Base-by-base conservation (phyloP, 192 early-diverging fungal genomes). In the Backusella luteola region DNA sequence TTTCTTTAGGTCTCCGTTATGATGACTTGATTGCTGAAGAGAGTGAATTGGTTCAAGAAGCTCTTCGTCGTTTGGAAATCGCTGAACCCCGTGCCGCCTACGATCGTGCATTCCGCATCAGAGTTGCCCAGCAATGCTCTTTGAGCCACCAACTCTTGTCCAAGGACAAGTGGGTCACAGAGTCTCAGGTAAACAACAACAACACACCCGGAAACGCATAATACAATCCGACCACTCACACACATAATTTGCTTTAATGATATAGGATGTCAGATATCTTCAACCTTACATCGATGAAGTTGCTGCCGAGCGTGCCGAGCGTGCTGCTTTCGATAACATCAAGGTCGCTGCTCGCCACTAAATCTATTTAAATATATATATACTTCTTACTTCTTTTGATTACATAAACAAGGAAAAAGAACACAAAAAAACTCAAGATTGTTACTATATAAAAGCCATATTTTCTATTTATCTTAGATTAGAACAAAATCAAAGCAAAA, bases 21-120 rank as follows among this genome's bases (percentile, higher is more conserved):
- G 97, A 99, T 87, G 97, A 97, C 84, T 83, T 99, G 63, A 85
- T 97, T 83, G 87, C 86, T 36, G 95, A 96, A 59, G 96, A 99
- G 84, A 93, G 85, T 66, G 87, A 89, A 32, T 85, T 95, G 63
- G 91, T 96, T 52, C 84, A 90, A 75, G 94, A 95, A 81, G 96
- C 97, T 4, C 81, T 97, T 56, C 84, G 89, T 77, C 92, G 96
- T 26, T 87, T 99, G 21, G 83, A 89, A 69, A 87, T 88, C 29
- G 69, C 89, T 14, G 63, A 77, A 32, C 82, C 82, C 32, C 68
- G 59, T 41, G 94, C 93, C 67, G 76, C 79, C 32, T 87, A 94
- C 72, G 89, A 86, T 71, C 93, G 97, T 79, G 81, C 89, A 63
- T 96, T 89, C 87, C 94, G 97, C 76, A 87, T 93, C 80, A 87